Base-by-base conservation (phyloP, 2,329 filamentous ascomycete species). In the Calycina herbarum region DNA sequence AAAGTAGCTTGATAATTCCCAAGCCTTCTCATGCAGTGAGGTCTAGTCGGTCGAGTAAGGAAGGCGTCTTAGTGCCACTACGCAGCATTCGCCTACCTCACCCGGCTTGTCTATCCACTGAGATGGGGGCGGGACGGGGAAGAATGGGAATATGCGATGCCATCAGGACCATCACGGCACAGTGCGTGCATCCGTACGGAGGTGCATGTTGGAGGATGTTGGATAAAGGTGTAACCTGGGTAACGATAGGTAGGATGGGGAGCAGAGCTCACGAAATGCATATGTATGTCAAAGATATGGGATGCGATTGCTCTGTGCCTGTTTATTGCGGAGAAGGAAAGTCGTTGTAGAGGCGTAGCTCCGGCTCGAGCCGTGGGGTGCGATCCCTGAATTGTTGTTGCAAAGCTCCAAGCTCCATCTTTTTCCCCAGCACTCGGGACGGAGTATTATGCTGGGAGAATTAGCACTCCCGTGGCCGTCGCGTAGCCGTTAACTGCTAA, bases 81-180 rank as follows among this genome's bases (percentile, higher is more conserved):
- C 54, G 62, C 56, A 51, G 45, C 45, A 51, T 51, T 27, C 45
- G 45, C 20, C 45, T 51, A 24, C 45, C 45, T 51, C 45, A 51
- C 45, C 45, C 45, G 45, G 45, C 45, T 29, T 31, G n/a, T 54
- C 64, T 33, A 63, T 58, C 69, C 67, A 70, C 58, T 70, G 48
- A 63, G 63, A 64, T 58, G 35, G 61, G 54, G 66, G 62, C 67
- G 67, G 70, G 68, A 71, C 60, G 57, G 45, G 45, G 45, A 51
- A 24, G 20, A 51, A 24, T 51, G n/a, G 20, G 20, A 24, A 51
- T 20, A 51, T 51, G n/a, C 45, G 45, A 51, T 51, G 45, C 45
- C 45, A 51, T 51, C 45, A 24, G n/a, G 45, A 51, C 65, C 65
- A 68, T 63, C 64, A 64, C 67, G 67, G 65, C 64, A 68, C 63